These are phyloP conservation scores for Blastocystis sp. DNA, from an alignment of 352 stramenopile genomes.

Conservation along the genomic window DNA sequence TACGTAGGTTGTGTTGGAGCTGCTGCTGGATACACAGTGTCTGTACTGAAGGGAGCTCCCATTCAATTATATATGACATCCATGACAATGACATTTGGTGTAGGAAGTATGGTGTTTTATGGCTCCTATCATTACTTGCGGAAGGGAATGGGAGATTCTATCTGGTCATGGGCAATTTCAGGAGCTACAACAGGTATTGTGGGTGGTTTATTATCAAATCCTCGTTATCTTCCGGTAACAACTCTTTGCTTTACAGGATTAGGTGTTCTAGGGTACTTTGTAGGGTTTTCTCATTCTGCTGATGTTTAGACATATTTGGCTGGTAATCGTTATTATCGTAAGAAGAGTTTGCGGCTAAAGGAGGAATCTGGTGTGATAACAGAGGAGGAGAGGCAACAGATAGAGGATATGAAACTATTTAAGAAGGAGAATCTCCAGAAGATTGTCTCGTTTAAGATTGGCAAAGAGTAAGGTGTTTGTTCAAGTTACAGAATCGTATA, in stretches of 20 bases:
- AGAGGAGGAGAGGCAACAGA: slow-evolving; percentile 15
- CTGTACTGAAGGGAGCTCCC: slow-evolving; percentile 33
- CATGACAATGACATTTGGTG: slow-evolving; percentile 55
- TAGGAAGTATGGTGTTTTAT: slow-evolving; percentile 60
- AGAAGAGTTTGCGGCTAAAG: slow-evolving; percentile 47
- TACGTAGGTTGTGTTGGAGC: slow-evolving; percentile 2
- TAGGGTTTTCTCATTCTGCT: background rate
- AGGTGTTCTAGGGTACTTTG: slow-evolving; percentile 31
- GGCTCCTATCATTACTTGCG: slow-evolving; percentile 43
- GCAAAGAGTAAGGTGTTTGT: background rate
- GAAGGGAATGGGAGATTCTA: background rate
- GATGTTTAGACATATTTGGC: background rate
- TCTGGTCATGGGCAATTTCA: slow-evolving; percentile 8
- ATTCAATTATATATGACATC: slow-evolving; percentile 61
- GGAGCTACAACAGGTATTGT: slow-evolving; percentile 30
- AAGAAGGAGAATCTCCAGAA: background rate
- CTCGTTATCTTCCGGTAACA: slow-evolving; percentile 41
- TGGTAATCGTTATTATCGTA: slow-evolving; percentile 16
- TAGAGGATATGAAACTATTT: background rate
- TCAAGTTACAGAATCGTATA: too few relatives aligned
- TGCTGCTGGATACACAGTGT: background rate
- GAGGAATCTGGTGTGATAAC: background rate
- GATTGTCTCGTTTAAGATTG: background rate
- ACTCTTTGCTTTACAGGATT: slow-evolving; percentile 47
- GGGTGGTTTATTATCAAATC: slow-evolving; percentile 37